Base-by-base conservation (phyloP, 306 rosid genomes). In the Vigna trinervia region DNA sequence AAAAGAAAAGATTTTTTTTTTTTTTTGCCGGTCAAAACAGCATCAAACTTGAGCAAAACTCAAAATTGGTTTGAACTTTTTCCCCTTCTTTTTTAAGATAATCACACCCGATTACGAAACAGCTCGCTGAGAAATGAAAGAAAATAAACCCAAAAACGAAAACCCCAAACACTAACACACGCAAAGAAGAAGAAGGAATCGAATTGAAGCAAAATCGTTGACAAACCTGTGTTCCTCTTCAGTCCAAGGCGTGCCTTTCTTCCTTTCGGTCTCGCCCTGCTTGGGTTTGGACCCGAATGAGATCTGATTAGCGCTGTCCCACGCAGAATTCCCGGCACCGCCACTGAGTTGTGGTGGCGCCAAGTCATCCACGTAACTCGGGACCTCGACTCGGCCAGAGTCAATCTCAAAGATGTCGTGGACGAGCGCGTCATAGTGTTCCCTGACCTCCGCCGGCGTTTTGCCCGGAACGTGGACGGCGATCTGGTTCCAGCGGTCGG, bases 221-320 rank as follows among this genome's bases (percentile, higher is more conserved):
- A 22, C n/a, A 82, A 73, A 94, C 98, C 82, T 92, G 74, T 94
- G 98, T 47, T 94, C 98, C 54, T 90, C 89, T 79, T 89, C 96
- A 22, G 90, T 90, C 98, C 98, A 94, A 0, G 98, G 96, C 3
- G 93, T 92, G 0, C 97, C 97, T 45, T 89, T 94, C 88, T 94
- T 94, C 81, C 97, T 87, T 12, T 94, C 98, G 20, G 78, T 73
- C 0, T 94, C 97, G 4, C 73, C 50, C 2, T 72, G 61, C 73
- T 32, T 90, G 4, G 72, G 8, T 20, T 84, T 90, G 2, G 87
- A 76, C 19, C 86, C 91, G 22, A 92, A 92, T 4, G 93, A 89
- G 73, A 95, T 95, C 83, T 89, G 93, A 72, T 84, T 81, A 2
- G 88, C 69, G 8, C 90, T 69, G 71, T 89, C 96, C 96, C 92